Evolutionary conservation across 2,329 filamentous ascomycete genomes (phyloP).

Genomic region (Cladophialophora bantiana): DNA sequence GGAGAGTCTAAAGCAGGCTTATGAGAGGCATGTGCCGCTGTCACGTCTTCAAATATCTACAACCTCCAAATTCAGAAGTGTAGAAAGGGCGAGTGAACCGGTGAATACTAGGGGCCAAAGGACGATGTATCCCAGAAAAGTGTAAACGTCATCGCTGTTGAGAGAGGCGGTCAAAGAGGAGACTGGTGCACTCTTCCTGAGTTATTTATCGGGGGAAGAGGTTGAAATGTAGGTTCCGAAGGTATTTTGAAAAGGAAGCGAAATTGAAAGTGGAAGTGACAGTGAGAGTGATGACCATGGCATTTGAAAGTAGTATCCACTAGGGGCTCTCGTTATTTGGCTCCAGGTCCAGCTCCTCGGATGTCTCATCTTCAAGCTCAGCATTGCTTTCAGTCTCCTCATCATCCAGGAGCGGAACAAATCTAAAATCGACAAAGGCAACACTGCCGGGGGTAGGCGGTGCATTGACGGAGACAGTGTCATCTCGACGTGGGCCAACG

Average conservation of each 20-base stretch:
- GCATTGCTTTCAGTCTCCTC: conserved; percentile 49
- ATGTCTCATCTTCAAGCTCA: conserved; percentile 26
- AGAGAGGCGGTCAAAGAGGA: not conserved
- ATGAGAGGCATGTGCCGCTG: not conserved
- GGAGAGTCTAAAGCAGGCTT: not conserved
- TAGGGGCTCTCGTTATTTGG: conserved; percentile 6
- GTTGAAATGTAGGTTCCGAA: not conserved
- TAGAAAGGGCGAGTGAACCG: not conserved
- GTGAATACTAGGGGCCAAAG: no score
- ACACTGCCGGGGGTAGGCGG: conserved; percentile 34
- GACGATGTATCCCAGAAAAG: no score
- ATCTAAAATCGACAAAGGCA: conserved; percentile 55
- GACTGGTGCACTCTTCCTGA: not conserved
- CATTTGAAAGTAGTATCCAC: not conserved
- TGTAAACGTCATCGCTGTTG: no score
- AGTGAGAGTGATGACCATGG: not conserved
- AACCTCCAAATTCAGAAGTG: not conserved
- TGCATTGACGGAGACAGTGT: conserved; percentile 17
- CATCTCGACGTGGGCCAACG: conserved; percentile 26
- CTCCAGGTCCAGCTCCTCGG: conserved; percentile 15
- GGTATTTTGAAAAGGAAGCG: not conserved
- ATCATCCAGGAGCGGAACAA: conserved; percentile 54
- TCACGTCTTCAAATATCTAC: not conserved
- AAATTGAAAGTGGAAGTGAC: not conserved
- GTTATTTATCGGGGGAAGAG: not conserved